Evolutionary conservation across 768 basidiomycete genomes (phyloP), one percentile per base, ranked within the genome.

Genomic region (Termitomyces eurrhizus): DNA sequence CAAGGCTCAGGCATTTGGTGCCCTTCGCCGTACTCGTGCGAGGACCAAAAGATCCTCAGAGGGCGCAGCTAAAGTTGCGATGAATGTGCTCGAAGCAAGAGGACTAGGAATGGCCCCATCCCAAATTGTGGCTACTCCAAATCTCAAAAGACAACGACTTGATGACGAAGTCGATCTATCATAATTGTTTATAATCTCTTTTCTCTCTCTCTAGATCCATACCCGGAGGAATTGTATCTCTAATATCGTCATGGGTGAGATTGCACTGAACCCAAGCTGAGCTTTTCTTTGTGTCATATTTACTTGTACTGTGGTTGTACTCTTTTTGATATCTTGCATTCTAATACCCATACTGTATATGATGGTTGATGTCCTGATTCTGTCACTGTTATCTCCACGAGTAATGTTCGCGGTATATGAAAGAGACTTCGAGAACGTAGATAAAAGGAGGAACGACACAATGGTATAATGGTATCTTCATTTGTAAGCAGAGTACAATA

Each of bases 1-100:
- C 75, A 94, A 93, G 75, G 92, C 92, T 46, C 91, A 93, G 70
- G 88, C 92, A 42, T 94, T 93, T 70, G 92, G 92, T 36, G 90
- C 90, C 21, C 77, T 92, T 64, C 87, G 92, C 55, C 81, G 92
- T 72, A 89, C 91, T 57, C 84, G 92, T 60, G 80, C 87, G 46
- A 82, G 88, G 62, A 81, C 83, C 54, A 93, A 89, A 78, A 87
- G 84, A 72, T 75, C 84, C 41, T 82, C 88, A 46, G 91, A 91
- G 63, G 86, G 75, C 24, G 78, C 84, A 42, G 84, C 88, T 36
- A 88, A 85, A 62, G 87, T 89, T 62, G 90, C 91, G 4, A 81
- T 90, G 74, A 88, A 92, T 72, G 88, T 90, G n/a, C 77, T 93
- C 52, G 88, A 90, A 73, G 85, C 90, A 55, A 81, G 90, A 69